Percentiles rank a stretch among this genome's conserved stretches.
phyloP scores from a whole-genome alignment of 83 land plant genomes.

The Larix sibirica region DNA sequence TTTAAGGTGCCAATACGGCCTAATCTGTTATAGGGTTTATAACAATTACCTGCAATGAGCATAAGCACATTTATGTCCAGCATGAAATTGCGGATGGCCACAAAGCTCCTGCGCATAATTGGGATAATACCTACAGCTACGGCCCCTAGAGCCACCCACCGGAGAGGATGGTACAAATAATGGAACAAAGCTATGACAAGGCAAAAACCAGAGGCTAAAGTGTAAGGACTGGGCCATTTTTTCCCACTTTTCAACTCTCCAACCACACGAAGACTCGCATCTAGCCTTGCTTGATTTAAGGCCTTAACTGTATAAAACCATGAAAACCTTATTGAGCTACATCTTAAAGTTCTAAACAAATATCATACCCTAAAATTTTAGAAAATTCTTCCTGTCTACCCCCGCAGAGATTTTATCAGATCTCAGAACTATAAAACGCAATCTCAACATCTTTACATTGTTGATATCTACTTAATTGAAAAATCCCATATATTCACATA shows the following conservation, averaged over 20 bases:
- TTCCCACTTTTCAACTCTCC: constrained; percentile 43
- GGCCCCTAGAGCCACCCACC: constrained; percentile 83
- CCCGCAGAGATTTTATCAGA: too few relatives aligned
- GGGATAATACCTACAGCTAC: constrained; percentile 67
- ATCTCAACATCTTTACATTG: too few relatives aligned
- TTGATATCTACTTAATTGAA: too few relatives aligned
- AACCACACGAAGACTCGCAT: constrained; percentile 64
- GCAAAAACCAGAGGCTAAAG: constrained; percentile 54
- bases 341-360: too few relatives aligned
- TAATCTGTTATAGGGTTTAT: too few relatives aligned
- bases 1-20: too few relatives aligned
- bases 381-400: too few relatives aligned
- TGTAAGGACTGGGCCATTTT: constrained; percentile 84
- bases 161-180: constrained; percentile 50
- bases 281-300: constrained; percentile 76
- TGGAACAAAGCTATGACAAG: constrained; percentile 53
- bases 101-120: constrained; percentile 36
- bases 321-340: too few relatives aligned
- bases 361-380: too few relatives aligned
- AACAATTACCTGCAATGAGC: constrained; percentile 71
- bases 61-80: constrained; percentile 83
- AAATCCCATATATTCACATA: too few relatives aligned
- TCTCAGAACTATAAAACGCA: too few relatives aligned
- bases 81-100: constrained; percentile 40
- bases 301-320: constrained; percentile 52